Percentiles rank a stretch among this genome's conserved stretches.
These are phyloP conservation scores for Hygrophila difformis DNA, from an alignment of 257 asterid species.

Conservation along the genomic window DNA sequence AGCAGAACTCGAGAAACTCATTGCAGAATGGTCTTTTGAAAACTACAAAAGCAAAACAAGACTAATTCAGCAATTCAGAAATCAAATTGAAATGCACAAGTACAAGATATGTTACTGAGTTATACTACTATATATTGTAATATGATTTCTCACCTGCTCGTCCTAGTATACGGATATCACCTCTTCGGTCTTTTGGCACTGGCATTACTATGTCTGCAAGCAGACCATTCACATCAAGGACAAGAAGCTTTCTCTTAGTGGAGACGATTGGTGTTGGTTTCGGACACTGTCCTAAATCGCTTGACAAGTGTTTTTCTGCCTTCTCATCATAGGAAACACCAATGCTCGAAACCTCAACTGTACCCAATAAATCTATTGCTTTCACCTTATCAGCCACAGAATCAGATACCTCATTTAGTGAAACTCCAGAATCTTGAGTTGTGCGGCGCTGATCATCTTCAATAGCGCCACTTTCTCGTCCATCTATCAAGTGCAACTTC, in stretches of 20 bases:
- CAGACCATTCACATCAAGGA: constrained; percentile 90
- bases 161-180: constrained; percentile 38
- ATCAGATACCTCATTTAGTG: constrained; percentile 17
- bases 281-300: constrained; percentile 17
- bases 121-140: constrained; percentile 5
- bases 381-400: constrained; percentile 8
- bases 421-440: constrained; percentile 19
- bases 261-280: constrained; percentile 15
- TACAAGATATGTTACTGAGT: not conserved
- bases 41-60: constrained; percentile 36
- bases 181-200: constrained; percentile 43
- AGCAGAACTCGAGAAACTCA: constrained; percentile 81
- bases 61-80: constrained; percentile 12
- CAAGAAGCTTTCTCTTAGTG: constrained; percentile 56
- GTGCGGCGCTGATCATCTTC: constrained; percentile 6
- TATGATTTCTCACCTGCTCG: constrained; percentile 61
- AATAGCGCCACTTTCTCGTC: constrained; percentile 10
- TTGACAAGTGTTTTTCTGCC: constrained; percentile 18
- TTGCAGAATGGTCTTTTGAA: constrained; percentile 75
- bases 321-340: constrained; percentile 9
- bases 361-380: constrained; percentile 5
- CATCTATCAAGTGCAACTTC: constrained; percentile 24
- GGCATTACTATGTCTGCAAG: constrained; percentile 72
- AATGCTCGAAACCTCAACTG: constrained; percentile 8
- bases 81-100: not conserved